Evolutionary conservation across 495 filamentous ascomycete species (phyloP), one percentile per base, ranked within the genome.

Genomic region (Penicillium coffeae): DNA sequence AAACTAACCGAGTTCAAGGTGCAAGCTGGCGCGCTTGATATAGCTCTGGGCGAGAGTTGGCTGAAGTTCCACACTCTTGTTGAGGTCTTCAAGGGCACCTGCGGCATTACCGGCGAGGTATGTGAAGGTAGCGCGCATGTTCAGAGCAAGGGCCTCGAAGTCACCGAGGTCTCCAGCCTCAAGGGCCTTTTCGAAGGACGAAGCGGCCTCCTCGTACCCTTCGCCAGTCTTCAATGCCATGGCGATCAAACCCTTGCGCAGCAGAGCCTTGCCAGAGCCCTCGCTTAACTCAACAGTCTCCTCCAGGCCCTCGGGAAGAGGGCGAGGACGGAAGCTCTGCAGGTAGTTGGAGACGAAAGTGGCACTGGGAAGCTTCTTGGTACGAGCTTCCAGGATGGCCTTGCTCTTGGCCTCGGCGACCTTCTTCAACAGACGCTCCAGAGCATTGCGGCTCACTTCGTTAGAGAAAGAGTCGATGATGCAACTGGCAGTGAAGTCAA

Each of bases 291-390:
- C 87, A 10, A 73, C 83, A 1, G 79, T 74, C 46, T 94, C 88
- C 47, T 92, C 90, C 45, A 99, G 72, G 16, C 91, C 94, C 48
- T 76, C 78, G 9, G 93, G 93, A 9, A 88, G 82, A 27, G 83
- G 72, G 66, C 84, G 84, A 38, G 82, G 70, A 42, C 93, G 84
- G 85, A 97, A 99, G 70, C 93, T 97, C 68, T 96, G 93, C 13
- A 99, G 84, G 69, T 97, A 99, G 75, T 99, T 99, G 54, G 88
- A 90, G 39, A 97, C 91, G 51, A 97, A 97, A 3, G 90, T 96
- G 2, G 92, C 82, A 64, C 90, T 95, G 2, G 94, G 93, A 8
- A 99, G 77, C 70, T 85, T 90, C 71, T 86, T 86, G 59, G 82
- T 84, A 65, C 89, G 89, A 41, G 74, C 74, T 34, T 78, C 83